A percentile compares a stretch with the other conserved stretches of the same genome.
Evolutionary conservation across 2,329 filamentous ascomycete species (phyloP).

Genomic region (Talaromyces sp.): DNA sequence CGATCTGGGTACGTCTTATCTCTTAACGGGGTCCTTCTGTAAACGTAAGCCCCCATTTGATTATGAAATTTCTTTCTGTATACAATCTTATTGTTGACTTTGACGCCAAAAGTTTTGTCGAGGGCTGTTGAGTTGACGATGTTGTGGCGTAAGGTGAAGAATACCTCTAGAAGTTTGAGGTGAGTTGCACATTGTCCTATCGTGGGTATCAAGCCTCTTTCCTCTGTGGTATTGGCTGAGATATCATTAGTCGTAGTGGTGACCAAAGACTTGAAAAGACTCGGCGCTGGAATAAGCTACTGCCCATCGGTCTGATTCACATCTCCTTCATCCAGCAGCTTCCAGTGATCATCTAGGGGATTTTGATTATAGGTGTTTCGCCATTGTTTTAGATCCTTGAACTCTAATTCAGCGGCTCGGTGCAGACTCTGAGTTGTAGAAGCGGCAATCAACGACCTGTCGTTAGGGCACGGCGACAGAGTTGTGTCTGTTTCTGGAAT

Average conservation of each 20-base stretch:
- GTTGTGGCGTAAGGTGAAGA: constrained; percentile 15
- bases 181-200: constrained; percentile 20
- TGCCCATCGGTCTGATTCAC: background rate
- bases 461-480: background rate
- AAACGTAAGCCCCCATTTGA: background rate
- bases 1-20: constrained; percentile 17
- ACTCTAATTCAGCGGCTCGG: background rate
- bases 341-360: background rate
- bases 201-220: background rate
- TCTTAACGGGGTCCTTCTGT: background rate
- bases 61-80: background rate
- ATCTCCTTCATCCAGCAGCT: background rate
- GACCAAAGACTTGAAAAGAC: background rate
- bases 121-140: constrained; percentile 17
- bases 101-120: constrained; percentile 17
- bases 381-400: background rate
- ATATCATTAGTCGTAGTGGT: background rate
- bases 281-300: background rate
- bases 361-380: background rate
- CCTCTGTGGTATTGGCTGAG: background rate
- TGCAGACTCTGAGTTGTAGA: background rate
- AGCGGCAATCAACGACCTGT: background rate
- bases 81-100: background rate
- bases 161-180: constrained; percentile 20
- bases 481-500: too few species aligned